These are phyloP conservation scores for Aspergillus candidus DNA, from an alignment of 2,329 filamentous ascomycete species.

Conservation along the genomic window DNA sequence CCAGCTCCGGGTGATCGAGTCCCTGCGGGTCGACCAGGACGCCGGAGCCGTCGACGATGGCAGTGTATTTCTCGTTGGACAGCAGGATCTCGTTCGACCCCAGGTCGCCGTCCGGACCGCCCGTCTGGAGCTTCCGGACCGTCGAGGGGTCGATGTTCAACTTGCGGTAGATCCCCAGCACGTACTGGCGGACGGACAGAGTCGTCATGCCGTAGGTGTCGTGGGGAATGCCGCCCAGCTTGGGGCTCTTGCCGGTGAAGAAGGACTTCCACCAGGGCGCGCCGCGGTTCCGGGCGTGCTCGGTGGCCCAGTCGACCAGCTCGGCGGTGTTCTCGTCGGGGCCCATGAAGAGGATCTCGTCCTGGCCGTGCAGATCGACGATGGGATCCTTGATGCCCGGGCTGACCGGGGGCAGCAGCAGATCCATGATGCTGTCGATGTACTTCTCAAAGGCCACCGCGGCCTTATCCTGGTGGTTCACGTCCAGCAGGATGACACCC, in stretches of 20 bases:
- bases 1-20: constrained; percentile 73
- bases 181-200: constrained; percentile 89
- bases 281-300: constrained; percentile 78
- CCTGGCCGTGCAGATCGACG: constrained; percentile 87
- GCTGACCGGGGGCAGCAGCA: constrained; percentile 80
- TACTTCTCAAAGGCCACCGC: constrained; percentile 97
- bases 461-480: constrained; percentile 88
- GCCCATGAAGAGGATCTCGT: constrained; percentile 97
- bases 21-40: constrained; percentile 91
- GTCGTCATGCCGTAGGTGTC: constrained; percentile 98
- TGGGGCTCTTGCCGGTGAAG: constrained; percentile 97
- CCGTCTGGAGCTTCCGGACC: constrained; percentile 93
- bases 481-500: constrained; percentile 90
- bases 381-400: constrained; percentile 99
- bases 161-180: constrained; percentile 96
- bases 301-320: constrained; percentile 96
- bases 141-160: constrained; percentile 77
- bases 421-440: constrained; percentile 95
- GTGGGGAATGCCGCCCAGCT: constrained; percentile 92
- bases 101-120: constrained; percentile 91
- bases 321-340: constrained; percentile 98
- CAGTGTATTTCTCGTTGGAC: constrained; percentile 89
- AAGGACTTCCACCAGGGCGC: constrained; percentile 99
- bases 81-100: constrained; percentile 97
- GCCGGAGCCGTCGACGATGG: constrained; percentile 93